Evolutionary conservation across 2,329 filamentous ascomycete genomes (phyloP).

Genomic region (Colletotrichum gloeosporioides): DNA sequence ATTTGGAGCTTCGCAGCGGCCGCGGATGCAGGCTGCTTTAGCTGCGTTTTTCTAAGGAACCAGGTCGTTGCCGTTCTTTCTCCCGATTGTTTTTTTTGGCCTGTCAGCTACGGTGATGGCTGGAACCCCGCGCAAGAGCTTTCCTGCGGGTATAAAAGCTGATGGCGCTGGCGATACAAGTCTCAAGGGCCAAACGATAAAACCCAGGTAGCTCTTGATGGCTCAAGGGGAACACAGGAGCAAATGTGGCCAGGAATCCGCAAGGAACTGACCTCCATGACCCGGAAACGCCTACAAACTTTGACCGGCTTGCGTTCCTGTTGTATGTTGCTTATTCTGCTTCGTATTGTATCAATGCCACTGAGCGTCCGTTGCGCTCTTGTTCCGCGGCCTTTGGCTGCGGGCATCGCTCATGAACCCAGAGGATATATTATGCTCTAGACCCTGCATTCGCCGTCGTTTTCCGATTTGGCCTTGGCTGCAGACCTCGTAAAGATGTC

Average conservation of each 20-base stretch:
- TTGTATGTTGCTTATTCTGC: background rate
- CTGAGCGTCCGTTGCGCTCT: rapidly evolving
- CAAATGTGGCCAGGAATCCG: too few relatives aligned
- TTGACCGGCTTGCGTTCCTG: rapidly evolving
- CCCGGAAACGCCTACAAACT: too few relatives aligned
- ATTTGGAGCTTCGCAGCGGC: background rate
- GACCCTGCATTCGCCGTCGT: too few relatives aligned
- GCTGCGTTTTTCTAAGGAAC: too few relatives aligned
- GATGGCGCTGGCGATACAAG: background rate
- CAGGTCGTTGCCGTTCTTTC: too few relatives aligned
- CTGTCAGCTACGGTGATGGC: background rate
- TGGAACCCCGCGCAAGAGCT: background rate
- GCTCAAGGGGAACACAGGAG: background rate
- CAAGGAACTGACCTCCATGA: background rate
- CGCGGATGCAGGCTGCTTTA: too few relatives aligned
- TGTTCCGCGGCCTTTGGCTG: background rate
- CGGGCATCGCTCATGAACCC: background rate
- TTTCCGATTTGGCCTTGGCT: background rate
- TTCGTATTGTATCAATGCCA: background rate
- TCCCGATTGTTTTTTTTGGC: background rate
- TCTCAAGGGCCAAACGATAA: background rate
- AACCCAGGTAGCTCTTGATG: rapidly evolving
- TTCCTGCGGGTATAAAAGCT: background rate
- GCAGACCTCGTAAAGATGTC: background rate
- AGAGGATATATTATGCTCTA: too few relatives aligned